Evolutionary conservation across 1,139 yeast species (phyloP).

Genomic region (Debaryomycetaceae sp.): DNA sequence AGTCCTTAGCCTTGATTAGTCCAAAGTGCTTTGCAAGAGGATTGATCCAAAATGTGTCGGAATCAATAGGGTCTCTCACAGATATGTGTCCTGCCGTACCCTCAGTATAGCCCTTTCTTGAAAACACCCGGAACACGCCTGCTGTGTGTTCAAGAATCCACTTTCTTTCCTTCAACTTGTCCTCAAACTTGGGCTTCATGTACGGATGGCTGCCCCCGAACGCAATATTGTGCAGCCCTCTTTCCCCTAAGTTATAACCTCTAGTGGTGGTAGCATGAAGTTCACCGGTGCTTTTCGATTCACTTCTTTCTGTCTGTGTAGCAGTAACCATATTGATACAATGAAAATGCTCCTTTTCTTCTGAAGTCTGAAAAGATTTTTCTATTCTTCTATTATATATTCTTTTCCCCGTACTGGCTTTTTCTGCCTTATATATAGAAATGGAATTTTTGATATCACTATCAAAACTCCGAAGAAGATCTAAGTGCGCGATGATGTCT

Average conservation of each 20-base stretch:
- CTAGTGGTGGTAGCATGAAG: slow-evolving; percentile 5
- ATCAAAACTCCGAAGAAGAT: too few species aligned
- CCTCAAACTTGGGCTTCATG: slow-evolving; percentile 49
- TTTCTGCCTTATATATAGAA: too few species aligned
- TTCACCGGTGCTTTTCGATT: neutral
- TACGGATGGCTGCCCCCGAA: slow-evolving; percentile 45
- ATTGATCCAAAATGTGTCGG: slow-evolving; percentile 74
- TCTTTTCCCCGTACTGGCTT: too few species aligned
- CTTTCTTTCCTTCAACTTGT: slow-evolving; percentile 49
- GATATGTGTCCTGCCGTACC: slow-evolving; percentile 84
- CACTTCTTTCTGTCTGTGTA: neutral
- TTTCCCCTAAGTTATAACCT: slow-evolving; percentile 31
- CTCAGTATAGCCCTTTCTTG: slow-evolving; percentile 69
- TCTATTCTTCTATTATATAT: too few species aligned
- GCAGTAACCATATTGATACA: neutral
- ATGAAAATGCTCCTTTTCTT: too few species aligned
- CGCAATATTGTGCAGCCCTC: slow-evolving; percentile 50
- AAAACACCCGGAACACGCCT: slow-evolving; percentile 75
- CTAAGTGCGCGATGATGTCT: too few species aligned
- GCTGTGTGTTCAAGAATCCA: slow-evolving; percentile 77
- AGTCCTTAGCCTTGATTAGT: slow-evolving; percentile 63
- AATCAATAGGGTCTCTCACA: slow-evolving; percentile 71
- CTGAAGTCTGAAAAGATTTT: too few species aligned
- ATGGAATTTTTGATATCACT: too few species aligned
- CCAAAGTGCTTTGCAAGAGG: slow-evolving; percentile 74